Conservation (phyloP, 768 basidiomycete genomes). For the Leccinum fibrillosum region DNA sequence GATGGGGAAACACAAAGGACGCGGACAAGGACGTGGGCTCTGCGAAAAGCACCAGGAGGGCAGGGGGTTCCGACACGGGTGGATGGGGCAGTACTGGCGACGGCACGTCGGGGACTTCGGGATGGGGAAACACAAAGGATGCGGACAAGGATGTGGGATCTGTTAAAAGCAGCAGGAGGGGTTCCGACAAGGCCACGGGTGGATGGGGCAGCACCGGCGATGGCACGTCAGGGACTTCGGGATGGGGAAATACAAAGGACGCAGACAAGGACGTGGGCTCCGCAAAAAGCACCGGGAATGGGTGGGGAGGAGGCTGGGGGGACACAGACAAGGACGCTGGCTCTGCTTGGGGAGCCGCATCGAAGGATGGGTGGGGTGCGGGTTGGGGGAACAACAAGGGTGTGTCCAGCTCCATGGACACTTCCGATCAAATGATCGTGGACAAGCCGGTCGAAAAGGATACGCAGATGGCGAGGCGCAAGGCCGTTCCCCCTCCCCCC, state of each 20-base stretch:
- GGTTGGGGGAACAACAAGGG: slow-evolving; percentile 4
- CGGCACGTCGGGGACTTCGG: neutral
- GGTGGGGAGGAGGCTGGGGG: neutral
- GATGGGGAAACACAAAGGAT: no score
- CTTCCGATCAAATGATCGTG: slow-evolving; percentile 9
- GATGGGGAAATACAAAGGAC: neutral
- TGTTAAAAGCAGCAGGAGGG: neutral
- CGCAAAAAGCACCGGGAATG: neutral
- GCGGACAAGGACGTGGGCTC: neutral
- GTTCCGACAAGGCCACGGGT: neutral
- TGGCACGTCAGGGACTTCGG: neutral
- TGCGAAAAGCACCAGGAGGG: neutral
- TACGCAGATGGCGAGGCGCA: slow-evolving; percentile 9
- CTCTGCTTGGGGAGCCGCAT: neutral
- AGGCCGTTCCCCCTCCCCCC: slow-evolving; percentile 18
- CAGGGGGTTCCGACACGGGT: neutral
- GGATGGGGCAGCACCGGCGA: neutral
- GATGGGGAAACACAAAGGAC: neutral
- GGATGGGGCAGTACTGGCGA: neutral
- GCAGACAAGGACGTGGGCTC: neutral
- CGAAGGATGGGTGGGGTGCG: slow-evolving; percentile 2
- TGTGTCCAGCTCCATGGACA: neutral
- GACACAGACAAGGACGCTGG: neutral
- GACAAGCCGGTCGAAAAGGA: slow-evolving; percentile 3
- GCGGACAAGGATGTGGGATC: neutral